Base-by-base conservation (phyloP, 192 early-diverging fungal genomes). In the Coemansia sp. region DNA sequence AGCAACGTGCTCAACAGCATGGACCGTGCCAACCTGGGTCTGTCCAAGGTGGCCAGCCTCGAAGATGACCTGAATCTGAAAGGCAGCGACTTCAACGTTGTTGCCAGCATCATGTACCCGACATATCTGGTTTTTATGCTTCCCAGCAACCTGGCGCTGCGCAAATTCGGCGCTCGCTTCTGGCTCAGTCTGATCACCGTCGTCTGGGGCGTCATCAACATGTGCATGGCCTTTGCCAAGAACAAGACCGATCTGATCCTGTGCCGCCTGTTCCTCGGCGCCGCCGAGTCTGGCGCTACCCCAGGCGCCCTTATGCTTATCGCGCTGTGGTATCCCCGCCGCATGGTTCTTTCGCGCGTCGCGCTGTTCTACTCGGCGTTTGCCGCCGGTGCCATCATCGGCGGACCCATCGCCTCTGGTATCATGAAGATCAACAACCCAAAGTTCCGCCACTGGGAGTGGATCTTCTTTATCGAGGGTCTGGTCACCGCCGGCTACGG, bases 211-310 rank as follows among this genome's bases (percentile, higher is more conserved):
- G n/a, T 73, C 14, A 77, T 82, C 65, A 76, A 77, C 53, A 82
- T 82, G 79, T 74, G 79, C 62, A 76, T 76, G 75, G 75, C 79
- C 15, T 76, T 77, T 67, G 79, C 75, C 67, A 82, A 82, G 48
- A 82, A 76, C 65, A 52, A 57, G 35, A 74, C 68, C 28, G 74
- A 77, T 63, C 39, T 82, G 57, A 70, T 82, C 35, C 22, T 74
- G 2, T 76, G 74, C 48, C 79, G 79, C 5, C 32, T 82, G 58
- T 82, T 82, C 51, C 58, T 82, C 43, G 79, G 79, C 12, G 79
- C 79, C 2, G 74, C 74, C 59, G 79, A 82, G 61, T 70, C 75
- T 11, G 79, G 79, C 32, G 74, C 75, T n/a, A 68, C 79, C 2
- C 75, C 79, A 1, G 79, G 79, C 28, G 75, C 72, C 3, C 71